Evolutionary conservation across 78 protist genomes (phyloP).

Genomic region (Tieghemostelium lacteum): DNA sequence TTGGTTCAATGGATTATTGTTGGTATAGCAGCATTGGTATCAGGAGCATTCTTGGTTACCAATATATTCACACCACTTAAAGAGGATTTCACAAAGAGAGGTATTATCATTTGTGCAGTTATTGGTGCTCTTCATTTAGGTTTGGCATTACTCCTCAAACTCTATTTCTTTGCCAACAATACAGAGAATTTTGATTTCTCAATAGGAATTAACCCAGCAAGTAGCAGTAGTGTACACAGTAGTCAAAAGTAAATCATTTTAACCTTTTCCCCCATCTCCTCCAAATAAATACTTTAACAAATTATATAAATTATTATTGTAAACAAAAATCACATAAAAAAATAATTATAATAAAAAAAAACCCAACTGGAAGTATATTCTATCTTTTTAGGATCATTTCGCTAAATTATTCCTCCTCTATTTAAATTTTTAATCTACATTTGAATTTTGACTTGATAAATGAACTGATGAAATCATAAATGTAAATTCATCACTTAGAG

Average conservation of each 20-base stretch:
- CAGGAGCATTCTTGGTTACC: constrained; percentile 69
- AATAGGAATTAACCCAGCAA: too few species aligned
- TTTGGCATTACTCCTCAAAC: constrained; percentile 48
- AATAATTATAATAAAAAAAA: too few species aligned
- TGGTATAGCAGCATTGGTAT: constrained; percentile 8
- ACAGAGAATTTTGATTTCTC: neutral
- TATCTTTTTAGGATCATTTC: too few species aligned
- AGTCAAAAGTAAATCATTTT: too few species aligned
- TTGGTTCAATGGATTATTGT: constrained; percentile 58
- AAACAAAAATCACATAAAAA: too few species aligned
- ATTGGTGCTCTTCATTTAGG: constrained; percentile 65
- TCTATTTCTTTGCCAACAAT: constrained; percentile 67
- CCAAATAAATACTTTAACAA: too few species aligned
- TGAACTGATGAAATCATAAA: constrained; percentile 47
- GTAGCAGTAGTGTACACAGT: too few species aligned
- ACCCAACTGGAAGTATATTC: too few species aligned
- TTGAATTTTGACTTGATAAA: neutral
- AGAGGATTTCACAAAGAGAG: constrained; percentile 60
- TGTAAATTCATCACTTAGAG: constrained; percentile 21
- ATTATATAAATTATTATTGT: too few species aligned
- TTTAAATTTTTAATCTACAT: neutral
- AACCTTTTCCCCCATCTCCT: too few species aligned
- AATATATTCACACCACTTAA: constrained; percentile 70
- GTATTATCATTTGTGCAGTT: constrained; percentile 48
- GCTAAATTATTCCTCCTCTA: too few species aligned